Evolutionary conservation across 2,329 filamentous ascomycete genomes (phyloP).

Genomic region (Botrytis deweyae): DNA sequence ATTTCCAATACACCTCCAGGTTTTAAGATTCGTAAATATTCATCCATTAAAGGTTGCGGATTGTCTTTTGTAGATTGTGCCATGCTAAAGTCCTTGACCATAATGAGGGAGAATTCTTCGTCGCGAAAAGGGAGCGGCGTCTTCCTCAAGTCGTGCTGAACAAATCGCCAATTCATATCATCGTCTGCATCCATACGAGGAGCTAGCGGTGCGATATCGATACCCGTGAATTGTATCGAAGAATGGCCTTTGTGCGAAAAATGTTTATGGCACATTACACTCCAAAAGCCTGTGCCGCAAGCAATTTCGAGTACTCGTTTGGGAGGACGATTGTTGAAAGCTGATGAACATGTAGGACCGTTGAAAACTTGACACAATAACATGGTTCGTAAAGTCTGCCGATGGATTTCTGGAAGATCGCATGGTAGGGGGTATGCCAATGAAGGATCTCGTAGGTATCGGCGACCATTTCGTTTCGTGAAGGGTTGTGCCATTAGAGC

Average conservation of each 20-base stretch:
- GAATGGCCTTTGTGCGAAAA: constrained; percentile 67
- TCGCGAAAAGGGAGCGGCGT: constrained; percentile 75
- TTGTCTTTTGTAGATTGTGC: constrained; percentile 53
- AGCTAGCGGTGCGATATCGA: constrained; percentile 76
- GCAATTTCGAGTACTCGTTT: constrained; percentile 79
- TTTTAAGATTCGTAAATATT: constrained; percentile 73
- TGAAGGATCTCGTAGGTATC: constrained; percentile 73
- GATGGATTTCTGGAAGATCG: constrained; percentile 82
- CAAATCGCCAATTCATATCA: constrained; percentile 84
- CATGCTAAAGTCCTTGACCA: constrained; percentile 80
- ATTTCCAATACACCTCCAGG: constrained; percentile 80
- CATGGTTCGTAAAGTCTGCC: constrained; percentile 81
- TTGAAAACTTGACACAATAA: constrained; percentile 80
- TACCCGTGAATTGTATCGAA: constrained; percentile 73
- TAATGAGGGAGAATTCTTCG: constrained; percentile 81
- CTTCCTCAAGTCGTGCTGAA: constrained; percentile 80
- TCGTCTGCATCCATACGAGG: constrained; percentile 60
- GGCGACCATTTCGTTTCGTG: constrained; percentile 72
- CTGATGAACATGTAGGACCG: constrained; percentile 71
- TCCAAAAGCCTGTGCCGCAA: constrained; percentile 89
- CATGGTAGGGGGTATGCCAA: constrained; percentile 82
- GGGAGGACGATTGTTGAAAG: constrained; percentile 65
- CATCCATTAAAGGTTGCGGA: constrained; percentile 59
- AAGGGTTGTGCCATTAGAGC: constrained; percentile 52
- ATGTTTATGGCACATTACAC: constrained; percentile 80